Evolutionary conservation across 306 rosid genomes (phyloP).

Genomic region (Sicyos edulis): DNA sequence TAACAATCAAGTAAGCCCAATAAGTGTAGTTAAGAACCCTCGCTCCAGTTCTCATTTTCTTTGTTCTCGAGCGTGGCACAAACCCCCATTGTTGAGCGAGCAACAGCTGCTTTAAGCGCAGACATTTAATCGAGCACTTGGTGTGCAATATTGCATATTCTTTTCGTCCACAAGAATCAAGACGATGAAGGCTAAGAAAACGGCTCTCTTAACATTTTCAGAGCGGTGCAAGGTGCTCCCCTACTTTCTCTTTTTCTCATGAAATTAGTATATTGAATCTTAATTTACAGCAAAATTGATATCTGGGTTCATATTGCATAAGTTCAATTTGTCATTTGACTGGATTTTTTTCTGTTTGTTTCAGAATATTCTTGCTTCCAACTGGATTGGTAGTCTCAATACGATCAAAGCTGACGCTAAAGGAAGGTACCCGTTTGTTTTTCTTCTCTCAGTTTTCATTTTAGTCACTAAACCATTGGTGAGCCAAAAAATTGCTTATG

Average conservation of each 20-base stretch:
- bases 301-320: background rate
- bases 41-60: background rate
- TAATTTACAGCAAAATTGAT: background rate
- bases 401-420: slow-evolving; percentile 78
- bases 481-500: background rate
- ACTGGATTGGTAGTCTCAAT: slow-evolving; percentile 76
- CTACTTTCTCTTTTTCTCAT: slow-evolving; percentile 23
- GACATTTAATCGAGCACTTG: slow-evolving; percentile 15
- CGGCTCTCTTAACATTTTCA: slow-evolving; percentile 54
- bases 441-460: background rate
- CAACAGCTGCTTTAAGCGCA: background rate
- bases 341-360: slow-evolving; percentile 10
- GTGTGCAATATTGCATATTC: slow-evolving; percentile 27
- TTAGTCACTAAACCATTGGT: background rate
- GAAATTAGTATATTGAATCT: background rate
- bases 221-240: slow-evolving; percentile 72
- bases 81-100: background rate
- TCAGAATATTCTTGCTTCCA: slow-evolving; percentile 74
- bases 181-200: slow-evolving; percentile 44
- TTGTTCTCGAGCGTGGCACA: background rate
- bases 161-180: background rate
- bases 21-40: background rate
- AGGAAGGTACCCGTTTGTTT: slow-evolving; percentile 60
- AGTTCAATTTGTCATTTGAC: background rate
- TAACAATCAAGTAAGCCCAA: background rate